These are phyloP conservation scores for Hymenoscyphus linearis DNA, from an alignment of 2,329 filamentous ascomycete species.

Conservation along the genomic window DNA sequence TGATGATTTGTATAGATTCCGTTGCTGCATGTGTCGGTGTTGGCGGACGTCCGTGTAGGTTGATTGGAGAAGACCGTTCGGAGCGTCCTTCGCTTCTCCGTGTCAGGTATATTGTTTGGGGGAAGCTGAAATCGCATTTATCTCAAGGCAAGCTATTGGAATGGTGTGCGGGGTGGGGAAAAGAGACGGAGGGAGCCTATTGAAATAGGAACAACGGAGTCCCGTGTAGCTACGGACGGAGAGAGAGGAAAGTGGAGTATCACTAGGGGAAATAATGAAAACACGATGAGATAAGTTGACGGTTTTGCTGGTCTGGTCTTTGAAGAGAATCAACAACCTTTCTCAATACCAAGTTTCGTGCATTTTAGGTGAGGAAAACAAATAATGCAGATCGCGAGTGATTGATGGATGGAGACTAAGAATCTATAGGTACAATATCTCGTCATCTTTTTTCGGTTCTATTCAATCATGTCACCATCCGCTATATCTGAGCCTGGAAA, in stretches of 20 bases:
- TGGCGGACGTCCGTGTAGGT: background rate
- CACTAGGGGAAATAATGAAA: background rate
- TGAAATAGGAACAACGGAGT: background rate
- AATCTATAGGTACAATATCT: background rate
- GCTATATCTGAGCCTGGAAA: background rate
- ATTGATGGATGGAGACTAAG: background rate
- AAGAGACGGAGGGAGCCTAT: background rate
- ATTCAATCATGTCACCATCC: conserved; percentile 2
- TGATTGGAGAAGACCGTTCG: background rate
- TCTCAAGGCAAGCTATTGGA: background rate
- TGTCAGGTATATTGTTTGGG: background rate
- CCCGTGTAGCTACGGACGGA: background rate
- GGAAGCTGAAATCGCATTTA: background rate
- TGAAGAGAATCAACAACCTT: background rate
- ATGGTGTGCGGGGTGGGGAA: background rate
- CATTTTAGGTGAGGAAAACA: background rate
- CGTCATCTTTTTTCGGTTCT: background rate
- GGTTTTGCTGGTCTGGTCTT: background rate
- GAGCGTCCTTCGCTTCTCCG: background rate
- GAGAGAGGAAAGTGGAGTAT: background rate
- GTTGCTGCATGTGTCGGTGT: background rate
- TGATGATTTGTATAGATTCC: background rate
- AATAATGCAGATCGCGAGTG: background rate
- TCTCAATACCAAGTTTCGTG: background rate
- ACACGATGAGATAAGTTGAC: background rate